Percentiles rank a stretch among this genome's conserved stretches.
Conservation (phyloP, 2,329 filamentous ascomycete species). For the Triangularia setosa region DNA sequence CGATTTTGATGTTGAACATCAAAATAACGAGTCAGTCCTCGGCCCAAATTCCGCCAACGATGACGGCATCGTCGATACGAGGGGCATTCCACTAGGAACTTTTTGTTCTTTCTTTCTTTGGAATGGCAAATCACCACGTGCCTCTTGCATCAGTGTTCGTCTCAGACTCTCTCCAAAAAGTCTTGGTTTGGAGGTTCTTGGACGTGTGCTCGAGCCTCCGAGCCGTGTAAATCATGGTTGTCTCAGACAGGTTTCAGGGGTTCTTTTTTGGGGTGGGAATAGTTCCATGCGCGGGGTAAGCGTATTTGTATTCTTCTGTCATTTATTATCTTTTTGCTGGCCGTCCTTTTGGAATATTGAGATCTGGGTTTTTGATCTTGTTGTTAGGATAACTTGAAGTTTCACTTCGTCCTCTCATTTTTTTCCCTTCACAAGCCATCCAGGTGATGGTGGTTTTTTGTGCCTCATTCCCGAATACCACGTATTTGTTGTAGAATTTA, state of each 20-base stretch:
- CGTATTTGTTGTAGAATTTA: background rate
- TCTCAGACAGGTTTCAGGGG: conserved; percentile 13
- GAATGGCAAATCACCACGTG: background rate
- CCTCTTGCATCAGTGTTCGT: background rate
- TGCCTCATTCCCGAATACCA: background rate
- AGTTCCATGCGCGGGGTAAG: background rate
- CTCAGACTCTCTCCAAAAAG: background rate
- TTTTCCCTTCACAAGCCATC: background rate
- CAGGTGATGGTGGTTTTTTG: background rate
- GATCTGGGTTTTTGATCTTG: background rate
- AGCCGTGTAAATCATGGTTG: background rate
- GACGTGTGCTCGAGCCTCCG: background rate
- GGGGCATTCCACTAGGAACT: background rate
- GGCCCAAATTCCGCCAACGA: background rate
- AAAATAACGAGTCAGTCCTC: background rate
- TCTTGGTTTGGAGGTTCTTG: background rate
- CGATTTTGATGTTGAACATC: background rate
- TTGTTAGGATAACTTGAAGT: background rate
- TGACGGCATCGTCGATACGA: background rate
- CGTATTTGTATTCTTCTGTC: background rate
- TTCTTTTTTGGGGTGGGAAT: background rate
- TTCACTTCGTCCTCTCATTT: background rate
- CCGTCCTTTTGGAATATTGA: background rate
- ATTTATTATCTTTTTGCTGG: background rate
- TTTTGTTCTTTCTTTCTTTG: background rate